Evolutionary conservation across 352 stramenopile species (phyloP).

Genomic region (Elongisporangium undulatum): DNA sequence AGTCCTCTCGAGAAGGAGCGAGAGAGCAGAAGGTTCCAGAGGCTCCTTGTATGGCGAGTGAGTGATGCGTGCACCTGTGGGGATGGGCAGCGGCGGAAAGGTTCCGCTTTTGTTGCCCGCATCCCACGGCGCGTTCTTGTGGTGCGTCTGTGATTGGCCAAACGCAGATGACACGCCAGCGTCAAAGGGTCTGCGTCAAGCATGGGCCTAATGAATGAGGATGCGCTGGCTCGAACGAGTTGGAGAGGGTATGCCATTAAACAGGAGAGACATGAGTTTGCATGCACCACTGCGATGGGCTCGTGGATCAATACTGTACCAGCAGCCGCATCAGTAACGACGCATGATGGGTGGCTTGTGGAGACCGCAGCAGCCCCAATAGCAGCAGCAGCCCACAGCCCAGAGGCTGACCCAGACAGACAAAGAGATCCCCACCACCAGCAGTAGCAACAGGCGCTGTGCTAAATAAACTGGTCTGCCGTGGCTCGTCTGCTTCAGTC

Average conservation of each 20-base stretch:
- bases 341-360: background rate
- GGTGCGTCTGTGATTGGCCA: background rate
- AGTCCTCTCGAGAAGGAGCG: background rate
- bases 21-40: background rate
- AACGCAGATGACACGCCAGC: background rate
- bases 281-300: background rate
- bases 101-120: background rate
- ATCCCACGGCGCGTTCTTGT: background rate
- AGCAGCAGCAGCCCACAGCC: too few relatives aligned
- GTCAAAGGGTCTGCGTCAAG: background rate
- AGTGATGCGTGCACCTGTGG: background rate
- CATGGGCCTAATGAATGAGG: background rate
- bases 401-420: too few relatives aligned
- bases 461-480: background rate
- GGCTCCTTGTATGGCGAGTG: background rate
- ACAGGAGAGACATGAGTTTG: background rate
- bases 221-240: background rate
- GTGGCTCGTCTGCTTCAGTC: background rate
- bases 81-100: background rate
- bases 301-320: background rate
- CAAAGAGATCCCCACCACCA: too few relatives aligned
- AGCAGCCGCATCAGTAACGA: background rate
- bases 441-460: background rate
- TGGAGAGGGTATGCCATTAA: background rate
- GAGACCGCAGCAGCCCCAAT: too few relatives aligned